phyloP scores from a whole-genome alignment of 78 protist genomes.

The Dictyostelium purpureum region DNA sequence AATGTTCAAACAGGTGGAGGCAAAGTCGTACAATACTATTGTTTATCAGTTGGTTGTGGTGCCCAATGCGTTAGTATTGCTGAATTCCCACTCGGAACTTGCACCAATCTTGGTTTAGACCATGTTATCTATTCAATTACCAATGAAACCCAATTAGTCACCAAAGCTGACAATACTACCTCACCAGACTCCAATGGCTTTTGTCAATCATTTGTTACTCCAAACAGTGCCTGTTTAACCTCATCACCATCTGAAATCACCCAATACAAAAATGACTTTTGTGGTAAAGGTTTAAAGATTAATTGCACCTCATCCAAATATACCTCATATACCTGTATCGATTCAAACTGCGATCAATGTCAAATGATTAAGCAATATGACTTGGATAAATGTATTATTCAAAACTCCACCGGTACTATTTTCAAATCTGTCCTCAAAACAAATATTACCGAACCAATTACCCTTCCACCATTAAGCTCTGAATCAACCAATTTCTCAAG shows the following conservation, averaged over 20 bases:
- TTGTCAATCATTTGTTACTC: slow-evolving; percentile 6
- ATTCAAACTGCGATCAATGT: neutral
- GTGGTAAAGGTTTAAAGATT: slow-evolving; percentile 5
- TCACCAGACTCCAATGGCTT: neutral
- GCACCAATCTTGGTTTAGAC: neutral
- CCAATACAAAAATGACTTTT: neutral
- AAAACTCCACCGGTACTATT: neutral
- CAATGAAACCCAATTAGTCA: neutral
- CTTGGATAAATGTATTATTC: neutral
- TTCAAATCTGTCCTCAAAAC: neutral
- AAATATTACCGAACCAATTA: neutral
- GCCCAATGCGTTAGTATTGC: neutral
- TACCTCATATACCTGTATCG: neutral
- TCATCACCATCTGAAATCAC: neutral
- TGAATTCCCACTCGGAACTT: neutral
- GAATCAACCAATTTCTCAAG: neutral
- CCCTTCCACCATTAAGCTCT: neutral
- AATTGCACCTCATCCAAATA: neutral
- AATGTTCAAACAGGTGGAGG: neutral
- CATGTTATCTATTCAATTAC: neutral
- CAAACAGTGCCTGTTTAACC: neutral
- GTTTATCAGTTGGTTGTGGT: neutral
- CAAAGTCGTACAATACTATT: neutral
- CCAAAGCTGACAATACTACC: neutral
- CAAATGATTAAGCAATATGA: neutral